A percentile compares a stretch with the other conserved stretches of the same genome.
These are phyloP conservation scores for Komagataella populi DNA, from an alignment of 805 yeast genomes.

Conservation along the genomic window DNA sequence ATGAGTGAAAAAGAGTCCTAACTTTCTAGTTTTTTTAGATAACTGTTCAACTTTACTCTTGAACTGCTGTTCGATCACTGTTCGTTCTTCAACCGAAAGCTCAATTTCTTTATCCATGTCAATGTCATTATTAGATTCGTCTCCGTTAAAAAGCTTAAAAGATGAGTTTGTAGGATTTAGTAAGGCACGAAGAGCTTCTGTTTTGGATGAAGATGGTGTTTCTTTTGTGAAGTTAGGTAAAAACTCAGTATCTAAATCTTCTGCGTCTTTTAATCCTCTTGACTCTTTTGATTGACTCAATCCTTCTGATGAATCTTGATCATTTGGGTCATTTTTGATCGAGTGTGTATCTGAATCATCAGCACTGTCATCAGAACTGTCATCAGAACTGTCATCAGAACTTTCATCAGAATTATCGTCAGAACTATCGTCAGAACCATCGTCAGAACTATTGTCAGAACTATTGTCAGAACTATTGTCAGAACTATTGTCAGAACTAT, in stretches of 20 bases:
- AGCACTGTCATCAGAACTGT: not conserved
- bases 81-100: not conserved
- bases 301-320: not conserved
- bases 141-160: constrained; percentile 31
- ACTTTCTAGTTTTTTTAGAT: constrained; percentile 18
- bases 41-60: not conserved
- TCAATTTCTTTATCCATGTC: constrained; percentile 1
- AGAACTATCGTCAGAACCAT: constrained; percentile 26
- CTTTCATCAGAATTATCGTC: constrained; percentile 37
- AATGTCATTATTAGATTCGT: constrained; percentile 32
- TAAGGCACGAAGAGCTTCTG: constrained; percentile 50
- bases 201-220: constrained; percentile 11
- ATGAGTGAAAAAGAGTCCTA: constrained; percentile 71
- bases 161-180: constrained; percentile 29
- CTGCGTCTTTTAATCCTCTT: not conserved
- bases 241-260: not conserved
- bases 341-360: not conserved
- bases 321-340: not conserved
- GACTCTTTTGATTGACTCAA: too few species aligned
- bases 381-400: constrained; percentile 1
- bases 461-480: constrained; percentile 17
- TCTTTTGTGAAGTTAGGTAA: not conserved
- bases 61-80: not conserved
- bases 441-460: constrained; percentile 6
- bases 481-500: constrained; percentile 37